These are phyloP conservation scores for Podospora bellae-mahoneyi DNA, from an alignment of 495 filamentous ascomycete genomes.

Conservation along the genomic window DNA sequence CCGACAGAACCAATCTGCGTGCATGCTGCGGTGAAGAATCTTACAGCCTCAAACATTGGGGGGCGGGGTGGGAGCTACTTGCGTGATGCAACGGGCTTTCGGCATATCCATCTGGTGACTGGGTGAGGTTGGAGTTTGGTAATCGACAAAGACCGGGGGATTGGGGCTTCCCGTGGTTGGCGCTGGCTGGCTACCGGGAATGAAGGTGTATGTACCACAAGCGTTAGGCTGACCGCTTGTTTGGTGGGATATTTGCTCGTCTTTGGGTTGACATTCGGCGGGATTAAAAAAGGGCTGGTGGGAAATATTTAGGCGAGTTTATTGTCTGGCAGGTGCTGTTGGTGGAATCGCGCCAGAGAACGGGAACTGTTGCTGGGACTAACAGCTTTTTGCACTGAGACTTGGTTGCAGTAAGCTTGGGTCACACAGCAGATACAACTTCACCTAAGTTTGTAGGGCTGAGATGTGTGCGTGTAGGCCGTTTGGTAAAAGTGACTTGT, in stretches of 20 bases:
- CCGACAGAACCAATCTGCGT: neutral
- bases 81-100: neutral
- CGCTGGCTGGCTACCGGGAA: neutral
- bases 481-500: neutral
- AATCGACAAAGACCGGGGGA: neutral
- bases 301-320: neutral
- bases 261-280: neutral
- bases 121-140: neutral
- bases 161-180: neutral
- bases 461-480: neutral
- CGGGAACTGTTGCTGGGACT: no score
- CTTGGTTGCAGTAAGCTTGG: neutral
- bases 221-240: neutral
- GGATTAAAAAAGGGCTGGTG: neutral
- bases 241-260: neutral
- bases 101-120: neutral
- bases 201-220: neutral
- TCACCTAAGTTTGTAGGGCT: neutral
- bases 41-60: neutral
- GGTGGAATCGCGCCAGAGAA: neutral
- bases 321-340: neutral
- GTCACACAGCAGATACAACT: neutral
- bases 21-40: neutral
- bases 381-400: no score
- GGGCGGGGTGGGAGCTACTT: neutral